phyloP scores from a whole-genome alignment of 116 monocot species.

The Phalaenopsis hybrid region DNA sequence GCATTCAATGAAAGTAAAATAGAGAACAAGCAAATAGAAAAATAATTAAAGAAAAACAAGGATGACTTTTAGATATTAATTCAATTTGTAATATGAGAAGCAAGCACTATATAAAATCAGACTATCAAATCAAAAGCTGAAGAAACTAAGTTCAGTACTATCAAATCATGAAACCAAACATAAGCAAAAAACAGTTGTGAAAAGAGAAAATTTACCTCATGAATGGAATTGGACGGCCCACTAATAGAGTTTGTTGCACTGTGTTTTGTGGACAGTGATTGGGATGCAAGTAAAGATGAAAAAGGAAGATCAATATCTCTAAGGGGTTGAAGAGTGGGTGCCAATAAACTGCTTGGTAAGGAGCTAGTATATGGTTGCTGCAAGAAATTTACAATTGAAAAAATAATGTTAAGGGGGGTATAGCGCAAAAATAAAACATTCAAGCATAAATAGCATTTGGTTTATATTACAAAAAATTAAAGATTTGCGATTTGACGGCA shows the following conservation, averaged over 20 bases:
- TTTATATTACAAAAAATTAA: neutral
- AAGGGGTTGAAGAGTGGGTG: conserved; percentile 34
- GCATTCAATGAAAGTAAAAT: neutral
- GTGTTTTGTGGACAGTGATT: conserved; percentile 67
- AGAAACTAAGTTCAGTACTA: neutral
- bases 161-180: conserved; percentile 2
- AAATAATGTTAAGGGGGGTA: neutral
- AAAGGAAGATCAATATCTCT: conserved; percentile 60
- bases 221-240: conserved; percentile 43
- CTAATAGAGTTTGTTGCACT: conserved; percentile 41
- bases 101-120: neutral
- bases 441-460: neutral
- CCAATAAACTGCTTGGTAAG: conserved; percentile 44
- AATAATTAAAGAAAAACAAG: neutral
- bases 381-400: conserved; percentile 9
- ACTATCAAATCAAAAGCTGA: neutral
- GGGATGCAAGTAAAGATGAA: conserved; percentile 43
- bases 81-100: neutral
- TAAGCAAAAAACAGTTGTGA: neutral
- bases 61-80: neutral
- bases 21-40: neutral
- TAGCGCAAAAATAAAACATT: neutral
- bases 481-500: neutral
- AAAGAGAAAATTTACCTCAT: conserved; percentile 46
- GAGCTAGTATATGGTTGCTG: conserved; percentile 68